Evolutionary conservation across 768 basidiomycete genomes (phyloP), one percentile per base, ranked within the genome.

Genomic region (Basidioascus undulatus): DNA sequence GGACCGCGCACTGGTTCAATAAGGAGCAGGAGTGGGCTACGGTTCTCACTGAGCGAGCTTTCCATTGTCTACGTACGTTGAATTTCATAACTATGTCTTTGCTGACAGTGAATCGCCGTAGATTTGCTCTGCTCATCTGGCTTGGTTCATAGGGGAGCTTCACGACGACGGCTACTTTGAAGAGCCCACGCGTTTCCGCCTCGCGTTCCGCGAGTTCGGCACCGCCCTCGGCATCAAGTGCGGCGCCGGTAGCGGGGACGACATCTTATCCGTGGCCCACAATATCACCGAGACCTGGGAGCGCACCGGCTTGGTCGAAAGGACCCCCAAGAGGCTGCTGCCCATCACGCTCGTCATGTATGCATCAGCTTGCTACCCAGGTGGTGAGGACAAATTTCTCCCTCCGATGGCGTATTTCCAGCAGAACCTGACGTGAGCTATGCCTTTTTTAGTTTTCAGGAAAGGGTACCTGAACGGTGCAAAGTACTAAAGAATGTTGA

Each of bases 151-250:
- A 34, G 36, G 42, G 15, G 20, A 20, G 34, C 25, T 53, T 45
- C 43, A 13, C 35, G 39, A 42, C 13, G 43, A 51, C 9, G 48
- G 45, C n/a, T 54, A 49, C 46, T 52, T 51, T 32, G 50, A 54
- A 21, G 31, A 40, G 19, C 45, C 51, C 21, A 37, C 44, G 7
- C 36, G 36, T n/a, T 33, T 47, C 31, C 50, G 54, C 5, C 48
- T 55, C 33, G 52, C 55, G 12, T 54, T 54, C 41, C 50, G 54
- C 21, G 55, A 57, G 37, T 54, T 52, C 42, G 52, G 54, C 7
- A 49, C 52, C 16, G 48, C 49, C 24, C 40, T 54, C 13, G 53
- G 50, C 12, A 39, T 53, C 35, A 43, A 42, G n/a, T 55, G 53
- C 37, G 41, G 42, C n/a, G 16, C 13, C 27, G 30, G 27, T 19